A percentile compares a stretch with the other conserved stretches of the same genome.
phyloP scores from a whole-genome alignment of 75 land plant species.

The Picea glauca region DNA sequence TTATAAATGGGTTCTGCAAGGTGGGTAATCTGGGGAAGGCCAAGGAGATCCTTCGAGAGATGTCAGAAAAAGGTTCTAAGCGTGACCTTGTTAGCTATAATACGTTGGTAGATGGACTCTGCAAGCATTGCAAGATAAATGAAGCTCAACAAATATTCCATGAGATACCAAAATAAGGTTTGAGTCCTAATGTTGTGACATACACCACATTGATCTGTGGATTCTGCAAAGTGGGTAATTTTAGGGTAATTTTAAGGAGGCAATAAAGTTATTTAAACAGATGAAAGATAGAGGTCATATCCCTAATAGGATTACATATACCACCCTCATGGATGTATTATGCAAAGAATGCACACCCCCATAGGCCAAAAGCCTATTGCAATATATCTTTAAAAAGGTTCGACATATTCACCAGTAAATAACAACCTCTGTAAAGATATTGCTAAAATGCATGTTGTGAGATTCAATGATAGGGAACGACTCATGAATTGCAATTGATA shows the following conservation, averaged over 20 bases:
- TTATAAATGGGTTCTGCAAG: constrained; percentile 17
- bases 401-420: too few species aligned
- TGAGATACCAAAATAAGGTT: neutral
- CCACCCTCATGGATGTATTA: constrained; percentile 1
- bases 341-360: neutral
- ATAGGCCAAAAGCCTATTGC: neutral
- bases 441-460: too few species aligned
- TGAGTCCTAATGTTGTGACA: constrained; percentile 8
- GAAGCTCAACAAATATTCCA: neutral
- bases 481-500: too few species aligned
- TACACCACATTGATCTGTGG: constrained; percentile 10
- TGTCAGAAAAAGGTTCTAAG: constrained; percentile 4
- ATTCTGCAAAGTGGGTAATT: neutral
- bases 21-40: constrained; percentile 13
- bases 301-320: neutral
- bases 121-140: too few species aligned
- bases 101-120: constrained; percentile 6
- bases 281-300: neutral
- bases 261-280: neutral
- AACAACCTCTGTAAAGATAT: too few species aligned
- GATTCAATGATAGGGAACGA: too few species aligned
- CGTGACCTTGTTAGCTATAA: neutral
- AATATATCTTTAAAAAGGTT: too few species aligned
- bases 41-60: neutral
- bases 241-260: neutral